Evolutionary conservation across 2,329 filamentous ascomycete genomes (phyloP).

Genomic region (Lachnellula willkommii): DNA sequence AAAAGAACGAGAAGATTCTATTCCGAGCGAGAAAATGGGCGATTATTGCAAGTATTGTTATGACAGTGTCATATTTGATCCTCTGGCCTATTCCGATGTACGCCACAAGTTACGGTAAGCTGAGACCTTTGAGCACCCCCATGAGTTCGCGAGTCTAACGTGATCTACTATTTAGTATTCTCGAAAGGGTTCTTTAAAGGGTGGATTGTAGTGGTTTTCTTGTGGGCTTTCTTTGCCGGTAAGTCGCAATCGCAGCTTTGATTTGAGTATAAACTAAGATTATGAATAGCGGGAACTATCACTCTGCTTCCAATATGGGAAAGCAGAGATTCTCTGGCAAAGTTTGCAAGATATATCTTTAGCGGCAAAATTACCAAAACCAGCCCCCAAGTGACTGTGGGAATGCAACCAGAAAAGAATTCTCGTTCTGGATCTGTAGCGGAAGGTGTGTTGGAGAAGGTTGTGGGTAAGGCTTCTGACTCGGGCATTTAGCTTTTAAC

Average conservation of each 20-base stretch:
- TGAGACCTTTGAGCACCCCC: background rate
- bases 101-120: slow-evolving; percentile 19
- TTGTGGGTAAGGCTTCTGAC: background rate
- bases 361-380: slow-evolving; percentile 4
- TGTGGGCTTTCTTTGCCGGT: slow-evolving; percentile 25
- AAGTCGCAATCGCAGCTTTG: background rate
- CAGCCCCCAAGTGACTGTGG: background rate
- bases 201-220: slow-evolving; percentile 25
- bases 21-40: slow-evolving; percentile 18
- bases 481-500: background rate
- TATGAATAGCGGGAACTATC: slow-evolving; percentile 11
- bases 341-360: slow-evolving; percentile 3
- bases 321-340: slow-evolving; percentile 6
- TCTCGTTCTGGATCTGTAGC: background rate
- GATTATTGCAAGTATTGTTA: slow-evolving; percentile 11
- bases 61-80: slow-evolving; percentile 21
- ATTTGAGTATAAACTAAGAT: background rate
- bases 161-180: slow-evolving; percentile 1
- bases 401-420: background rate
- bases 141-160: background rate
- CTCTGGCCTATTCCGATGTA: slow-evolving; percentile 24
- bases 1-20: slow-evolving; percentile 12
- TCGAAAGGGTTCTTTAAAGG: slow-evolving; percentile 23
- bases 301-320: slow-evolving; percentile 25
- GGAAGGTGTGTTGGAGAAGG: background rate